phyloP scores from a whole-genome alignment of 305 asterid species.

The Solanum aculeatissimum region DNA sequence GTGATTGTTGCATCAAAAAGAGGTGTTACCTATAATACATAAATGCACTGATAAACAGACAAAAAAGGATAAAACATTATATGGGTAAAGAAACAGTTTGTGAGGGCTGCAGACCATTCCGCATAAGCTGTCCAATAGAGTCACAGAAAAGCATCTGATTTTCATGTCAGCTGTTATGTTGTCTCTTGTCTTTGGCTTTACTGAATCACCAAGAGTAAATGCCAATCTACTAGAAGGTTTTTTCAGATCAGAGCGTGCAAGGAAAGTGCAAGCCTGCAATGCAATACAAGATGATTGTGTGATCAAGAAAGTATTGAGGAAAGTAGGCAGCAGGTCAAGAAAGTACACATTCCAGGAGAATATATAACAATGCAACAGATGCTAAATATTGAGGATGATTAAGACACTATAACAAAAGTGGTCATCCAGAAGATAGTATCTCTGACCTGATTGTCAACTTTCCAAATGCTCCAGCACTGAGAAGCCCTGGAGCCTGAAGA shows the following conservation, averaged over 20 bases:
- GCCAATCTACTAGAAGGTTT: constrained; percentile 85
- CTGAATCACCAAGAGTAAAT: constrained; percentile 80
- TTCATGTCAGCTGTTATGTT: constrained; percentile 93
- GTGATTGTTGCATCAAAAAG: constrained; percentile 95
- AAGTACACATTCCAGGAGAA: not conserved
- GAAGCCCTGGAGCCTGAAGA: constrained; percentile 72
- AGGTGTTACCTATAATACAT: constrained; percentile 73
- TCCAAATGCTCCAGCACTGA: constrained; percentile 97
- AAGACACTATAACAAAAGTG: not conserved
- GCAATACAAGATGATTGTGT: constrained; percentile 7
- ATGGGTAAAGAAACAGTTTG: constrained; percentile 1
- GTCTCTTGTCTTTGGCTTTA: constrained; percentile 88
- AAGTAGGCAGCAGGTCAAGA: not conserved
- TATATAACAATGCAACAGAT: not conserved
- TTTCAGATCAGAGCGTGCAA: constrained; percentile 89
- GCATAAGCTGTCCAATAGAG: constrained; percentile 87
- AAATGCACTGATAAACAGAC: constrained; percentile 9
- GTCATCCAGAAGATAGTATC: constrained; percentile 1
- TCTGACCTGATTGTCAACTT: constrained; percentile 94
- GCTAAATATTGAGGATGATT: constrained; percentile 3
- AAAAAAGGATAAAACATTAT: constrained; percentile 4
- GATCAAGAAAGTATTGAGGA: too few species aligned
- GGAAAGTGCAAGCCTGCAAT: constrained; percentile 93
- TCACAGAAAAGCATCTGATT: constrained; percentile 81
- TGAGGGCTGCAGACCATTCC: constrained; percentile 75